Evolutionary conservation across 163 green algal genomes (phyloP).

Genomic region (Chlamydomonas reinhardtii): DNA sequence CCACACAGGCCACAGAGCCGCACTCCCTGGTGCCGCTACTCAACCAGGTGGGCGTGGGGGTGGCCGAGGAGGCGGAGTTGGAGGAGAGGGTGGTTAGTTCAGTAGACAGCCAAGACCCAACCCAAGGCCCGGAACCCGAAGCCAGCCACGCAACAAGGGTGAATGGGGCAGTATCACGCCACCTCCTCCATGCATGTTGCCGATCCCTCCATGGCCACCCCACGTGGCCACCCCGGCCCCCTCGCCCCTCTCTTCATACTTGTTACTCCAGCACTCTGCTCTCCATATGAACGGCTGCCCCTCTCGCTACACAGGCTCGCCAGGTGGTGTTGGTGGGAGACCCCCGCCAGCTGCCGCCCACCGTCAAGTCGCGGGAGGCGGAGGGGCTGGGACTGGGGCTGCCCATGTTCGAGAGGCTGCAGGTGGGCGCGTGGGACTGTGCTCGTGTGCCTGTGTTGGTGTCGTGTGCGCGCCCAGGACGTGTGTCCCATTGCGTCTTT

Average conservation of each 20-base stretch:
- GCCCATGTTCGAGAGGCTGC: conserved; percentile 78
- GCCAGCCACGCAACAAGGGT: no score
- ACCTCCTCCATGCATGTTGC: no score
- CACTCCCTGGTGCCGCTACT: conserved; percentile 70
- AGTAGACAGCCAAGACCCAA: no score
- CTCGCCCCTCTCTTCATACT: no score
- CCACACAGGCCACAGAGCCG: conserved; percentile 79
- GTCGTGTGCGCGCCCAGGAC: neutral
- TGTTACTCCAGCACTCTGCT: no score
- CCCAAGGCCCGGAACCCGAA: no score
- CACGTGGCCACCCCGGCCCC: no score
- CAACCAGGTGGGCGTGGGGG: neutral
- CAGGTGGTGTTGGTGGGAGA: conserved; percentile 74
- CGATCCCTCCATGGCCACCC: no score
- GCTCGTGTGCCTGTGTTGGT: neutral
- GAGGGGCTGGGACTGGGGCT: conserved; percentile 55
- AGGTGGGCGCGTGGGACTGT: conserved; percentile 47
- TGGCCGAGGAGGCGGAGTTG: neutral
- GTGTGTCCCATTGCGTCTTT: no score
- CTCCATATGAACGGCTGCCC: neutral
- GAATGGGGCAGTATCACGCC: no score
- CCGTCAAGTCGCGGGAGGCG: conserved; percentile 62
- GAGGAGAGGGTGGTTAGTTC: no score
- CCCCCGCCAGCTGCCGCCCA: conserved; percentile 78
- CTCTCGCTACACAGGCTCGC: neutral